Conservation (phyloP, 1,284 basidiomycete species). For the Cerrena zonata region DNA sequence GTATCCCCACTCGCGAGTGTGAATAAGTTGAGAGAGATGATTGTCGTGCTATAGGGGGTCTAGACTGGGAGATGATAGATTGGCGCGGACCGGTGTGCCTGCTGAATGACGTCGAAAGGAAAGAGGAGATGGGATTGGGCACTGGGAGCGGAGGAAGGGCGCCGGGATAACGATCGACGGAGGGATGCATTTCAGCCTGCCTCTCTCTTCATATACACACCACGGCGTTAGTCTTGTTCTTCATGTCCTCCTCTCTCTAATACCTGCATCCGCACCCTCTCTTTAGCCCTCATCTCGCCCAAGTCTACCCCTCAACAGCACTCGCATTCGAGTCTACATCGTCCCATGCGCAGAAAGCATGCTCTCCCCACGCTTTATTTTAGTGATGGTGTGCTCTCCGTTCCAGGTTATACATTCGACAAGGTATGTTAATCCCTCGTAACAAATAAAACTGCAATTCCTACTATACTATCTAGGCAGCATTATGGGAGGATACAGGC, state of each 20-base stretch:
- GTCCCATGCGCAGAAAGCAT: conserved; percentile 31
- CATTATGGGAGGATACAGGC: conserved; percentile 64
- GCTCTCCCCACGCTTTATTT: conserved; percentile 35
- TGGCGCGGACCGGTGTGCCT: neutral
- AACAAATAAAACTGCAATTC: neutral
- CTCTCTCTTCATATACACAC: no score
- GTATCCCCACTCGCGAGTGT: neutral
- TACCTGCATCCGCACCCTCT: neutral
- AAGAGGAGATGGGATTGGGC: neutral
- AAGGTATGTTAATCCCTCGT: conserved; percentile 36
- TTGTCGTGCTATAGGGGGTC: neutral
- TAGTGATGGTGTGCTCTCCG: conserved; percentile 50
- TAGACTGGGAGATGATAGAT: neutral
- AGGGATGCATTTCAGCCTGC: no score
- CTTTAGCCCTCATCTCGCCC: neutral
- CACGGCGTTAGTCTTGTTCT: no score
- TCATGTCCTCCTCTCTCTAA: neutral
- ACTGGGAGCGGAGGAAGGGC: no score
- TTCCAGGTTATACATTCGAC: conserved; percentile 66
- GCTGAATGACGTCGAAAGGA: neutral
- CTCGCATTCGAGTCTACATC: no score
- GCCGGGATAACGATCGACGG: no score
- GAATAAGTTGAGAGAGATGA: conserved; percentile 5
- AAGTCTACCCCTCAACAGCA: neutral
- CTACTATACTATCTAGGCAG: conserved; percentile 36